Base-by-base conservation (phyloP, 305 asterid genomes). In the Nicotiana rustica region DNA sequence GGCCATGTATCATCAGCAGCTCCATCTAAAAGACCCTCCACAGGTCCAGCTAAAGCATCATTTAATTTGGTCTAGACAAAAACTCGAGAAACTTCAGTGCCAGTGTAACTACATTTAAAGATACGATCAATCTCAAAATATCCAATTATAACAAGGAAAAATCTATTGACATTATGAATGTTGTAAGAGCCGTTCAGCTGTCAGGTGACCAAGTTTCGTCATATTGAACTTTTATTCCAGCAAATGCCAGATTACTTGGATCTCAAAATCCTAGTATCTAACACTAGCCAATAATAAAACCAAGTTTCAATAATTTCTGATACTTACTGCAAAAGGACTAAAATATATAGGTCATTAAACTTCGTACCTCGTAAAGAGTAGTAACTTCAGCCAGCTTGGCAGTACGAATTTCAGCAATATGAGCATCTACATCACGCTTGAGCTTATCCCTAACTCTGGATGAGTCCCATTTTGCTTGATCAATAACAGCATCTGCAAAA, bases 1-100 rank as follows among this genome's bases (percentile, higher is more conserved):
- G 98, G 97, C 99, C 99, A 97, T 47, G 99, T 92, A 82, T 91
- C 95, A 56, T 88, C 91, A 87, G 88, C 87, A 70, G 98, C 97
- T 88, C 90, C 97, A 87, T 95, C 98, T 79, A 95, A 88, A 85
- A 95, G 85, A 79, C 97, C 95, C 90, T 90, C 97, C 81, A 93
- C 91, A 56, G 97, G 94, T 56, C 86, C 97, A 87, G 92, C 87
- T 87, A 96, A 88, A 60, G 96, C 97, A 65, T 92, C 95, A n/a
- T 89, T 90, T 90, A 96, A 83, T 85, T 96, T 96, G 87, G 80
- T 84, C 99, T 96, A 94, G 86, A 91, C 67, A 64, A 47, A 85
- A 81, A 78, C 73, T 57, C 61, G 76, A 71, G 71, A 44, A 44
- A 44, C 67, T 56, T 61, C 82, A 85, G 67, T 52, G 83, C 71